Evolutionary conservation across 1,139 yeast species (phyloP).

Genomic region (Hemisphaericaspora xylofermentans): DNA sequence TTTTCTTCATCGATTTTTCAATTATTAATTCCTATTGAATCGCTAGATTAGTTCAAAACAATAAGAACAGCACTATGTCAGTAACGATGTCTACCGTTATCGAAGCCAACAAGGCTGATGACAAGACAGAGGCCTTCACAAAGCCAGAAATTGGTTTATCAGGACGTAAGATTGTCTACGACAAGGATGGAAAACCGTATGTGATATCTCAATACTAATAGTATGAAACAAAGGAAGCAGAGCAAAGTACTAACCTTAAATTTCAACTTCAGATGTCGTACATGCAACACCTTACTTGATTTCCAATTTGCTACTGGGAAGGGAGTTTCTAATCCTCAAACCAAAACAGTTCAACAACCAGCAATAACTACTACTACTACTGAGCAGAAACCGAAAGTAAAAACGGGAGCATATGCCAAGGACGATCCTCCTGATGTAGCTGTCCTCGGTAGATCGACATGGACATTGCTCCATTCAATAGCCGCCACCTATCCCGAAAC

Average conservation of each 20-base stretch:
- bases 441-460: slow-evolving; percentile 77
- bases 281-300: slow-evolving; percentile 77
- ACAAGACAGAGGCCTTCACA: not conserved
- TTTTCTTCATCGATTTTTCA: not conserved
- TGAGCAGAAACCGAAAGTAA: slow-evolving; percentile 15
- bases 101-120: not conserved
- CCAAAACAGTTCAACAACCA: slow-evolving; percentile 12
- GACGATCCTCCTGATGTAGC: slow-evolving; percentile 89
- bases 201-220: slow-evolving; percentile 22
- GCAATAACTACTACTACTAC: slow-evolving; percentile 5
- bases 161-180: slow-evolving; percentile 74
- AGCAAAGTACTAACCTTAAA: slow-evolving; percentile 18
- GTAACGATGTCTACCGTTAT: not conserved
- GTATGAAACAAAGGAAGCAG: not conserved
- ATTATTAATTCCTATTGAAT: not conserved
- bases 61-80: not conserved
- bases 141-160: slow-evolving; percentile 50
- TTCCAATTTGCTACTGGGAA: slow-evolving; percentile 60
- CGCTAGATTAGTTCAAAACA: not conserved
- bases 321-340: slow-evolving; percentile 9
- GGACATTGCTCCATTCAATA: slow-evolving; percentile 89
- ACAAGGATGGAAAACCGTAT: slow-evolving; percentile 88
- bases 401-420: slow-evolving; percentile 26
- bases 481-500: slow-evolving; percentile 85
- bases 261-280: slow-evolving; percentile 56